Evolutionary conservation across 2,329 filamentous ascomycete genomes (phyloP), one percentile per base, ranked within the genome.

Genomic region (Ilyonectria robusta): DNA sequence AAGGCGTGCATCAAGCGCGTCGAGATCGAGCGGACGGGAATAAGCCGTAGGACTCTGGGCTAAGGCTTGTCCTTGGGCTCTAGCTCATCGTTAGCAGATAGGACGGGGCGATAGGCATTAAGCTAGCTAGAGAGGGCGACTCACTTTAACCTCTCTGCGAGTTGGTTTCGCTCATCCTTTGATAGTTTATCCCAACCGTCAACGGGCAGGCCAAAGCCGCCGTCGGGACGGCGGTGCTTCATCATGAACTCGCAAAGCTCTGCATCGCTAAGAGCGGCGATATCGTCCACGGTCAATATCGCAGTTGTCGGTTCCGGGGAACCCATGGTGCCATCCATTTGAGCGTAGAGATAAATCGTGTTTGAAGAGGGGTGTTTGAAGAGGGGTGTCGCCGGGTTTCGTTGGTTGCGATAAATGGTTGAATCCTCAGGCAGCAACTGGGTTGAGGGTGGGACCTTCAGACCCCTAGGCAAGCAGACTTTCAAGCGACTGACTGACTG

Each of bases 21-120:
- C 61, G 6, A 75, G 69, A 63, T 76, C 63, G 23, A 75, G 68
- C 15, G 70, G 66, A n/a, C 23, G 53, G 21, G 68, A 67, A 21
- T 6, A 54, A 0, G 53, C 26, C 10, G 29, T 64, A 1, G 55
- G 44, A 26, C 60, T 64, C 46, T 66, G 62, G 31, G 60, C 63
- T 19, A 60, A 21, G 3, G 2, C 9, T 31, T 33, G 21, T 21
- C 50, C 11, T 63, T 59, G 59, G 19, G 46, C 44, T 29, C 64
- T 68, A 17, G 0, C 21, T 61, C 1, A 31, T 53, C 17, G 19
- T 57, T 19, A 66, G 46, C 9, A n/a, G 21, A 42, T 26, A 15
- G 26, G 26, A 21, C 33, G 21, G 10, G 57, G 37, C 11, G 21
- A 42, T 26, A 15, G 26, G 26, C 31, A 17, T 4, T 10, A 44